Conservation (phyloP, 75 land plant genomes). For the Picea glauca region DNA sequence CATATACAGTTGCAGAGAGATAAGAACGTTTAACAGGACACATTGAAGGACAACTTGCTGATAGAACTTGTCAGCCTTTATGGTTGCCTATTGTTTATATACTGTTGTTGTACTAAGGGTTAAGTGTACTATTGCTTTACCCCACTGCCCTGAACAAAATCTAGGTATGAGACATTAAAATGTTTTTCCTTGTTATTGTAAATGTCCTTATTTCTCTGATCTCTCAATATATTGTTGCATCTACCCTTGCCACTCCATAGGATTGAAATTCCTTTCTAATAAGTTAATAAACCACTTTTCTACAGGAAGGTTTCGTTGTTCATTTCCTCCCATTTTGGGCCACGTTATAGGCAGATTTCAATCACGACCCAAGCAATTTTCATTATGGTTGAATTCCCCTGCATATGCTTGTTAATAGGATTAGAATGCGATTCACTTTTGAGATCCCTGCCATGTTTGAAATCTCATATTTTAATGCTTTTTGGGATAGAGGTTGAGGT, state of each 20-base stretch:
- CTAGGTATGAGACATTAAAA: not conserved
- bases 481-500: not conserved
- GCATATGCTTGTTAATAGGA: not conserved
- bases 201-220: not conserved
- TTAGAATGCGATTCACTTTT: not conserved
- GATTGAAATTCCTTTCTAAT: not conserved
- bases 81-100: too few species aligned
- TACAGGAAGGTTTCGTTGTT: too few species aligned
- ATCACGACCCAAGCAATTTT: not conserved
- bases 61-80: too few species aligned
- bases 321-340: not conserved
- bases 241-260: not conserved
- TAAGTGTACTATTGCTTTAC: not conserved
- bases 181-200: not conserved
- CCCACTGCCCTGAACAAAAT: too few species aligned
- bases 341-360: not conserved
- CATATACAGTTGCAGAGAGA: not conserved
- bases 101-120: constrained; percentile 2
- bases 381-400: not conserved
- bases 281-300: not conserved
- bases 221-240: not conserved
- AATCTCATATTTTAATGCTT: not conserved
- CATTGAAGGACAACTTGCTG: too few species aligned
- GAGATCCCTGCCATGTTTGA: not conserved
- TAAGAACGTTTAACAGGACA: too few species aligned